Base-by-base conservation (phyloP, 2,329 filamentous ascomycete genomes). In the Fusarium caatingaense region DNA sequence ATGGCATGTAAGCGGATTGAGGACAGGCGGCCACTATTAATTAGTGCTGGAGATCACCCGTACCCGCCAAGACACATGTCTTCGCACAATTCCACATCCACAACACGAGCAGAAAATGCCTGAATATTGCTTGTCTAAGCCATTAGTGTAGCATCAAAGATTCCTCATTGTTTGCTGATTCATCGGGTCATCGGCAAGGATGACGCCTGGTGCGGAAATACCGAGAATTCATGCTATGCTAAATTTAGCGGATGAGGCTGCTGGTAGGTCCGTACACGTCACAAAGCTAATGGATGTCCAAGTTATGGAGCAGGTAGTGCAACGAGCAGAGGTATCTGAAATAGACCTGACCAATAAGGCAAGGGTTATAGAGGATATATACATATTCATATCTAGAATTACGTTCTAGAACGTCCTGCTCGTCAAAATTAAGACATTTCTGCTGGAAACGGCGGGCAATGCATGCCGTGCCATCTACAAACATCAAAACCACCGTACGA, bases 231-330 rank as follows among this genome's bases (percentile, higher is more conserved):
- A 30, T 34, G 23, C 30, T 37, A 23, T 34, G 27, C 57, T 60
- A 60, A 60, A 56, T 56, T 60, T 60, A 56, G 57, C 13, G 20
- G 10, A 18, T 42, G 51, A 30, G 57, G 41, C 57, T 40, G 20
- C 41, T 40, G 40, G 56, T n/a, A 46, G 8, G 12, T 25, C 30
- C 32, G 51, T 51, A 41, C 25, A 44, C 56, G 40, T 40, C 49
- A 59, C 21, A 18, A 37, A 37, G 21, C 27, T 12, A n/a, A 21
- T 42, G 55, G 34, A 27, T 16, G 23, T 16, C 9, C 16, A 18
- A n/a, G 16, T 37, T 6, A 34, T 20, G 23, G 9, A 10, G 12
- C 21, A 40, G 5, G 34, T 3, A 37, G 34, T 10, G 9, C 16
- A n/a, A n/a, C 9, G 11, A 37, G 34, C 9, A 37, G 5, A 11